Evolutionary conservation across 177 flowering plant genomes (phyloP).

Genomic region (Vitis hybrid): DNA sequence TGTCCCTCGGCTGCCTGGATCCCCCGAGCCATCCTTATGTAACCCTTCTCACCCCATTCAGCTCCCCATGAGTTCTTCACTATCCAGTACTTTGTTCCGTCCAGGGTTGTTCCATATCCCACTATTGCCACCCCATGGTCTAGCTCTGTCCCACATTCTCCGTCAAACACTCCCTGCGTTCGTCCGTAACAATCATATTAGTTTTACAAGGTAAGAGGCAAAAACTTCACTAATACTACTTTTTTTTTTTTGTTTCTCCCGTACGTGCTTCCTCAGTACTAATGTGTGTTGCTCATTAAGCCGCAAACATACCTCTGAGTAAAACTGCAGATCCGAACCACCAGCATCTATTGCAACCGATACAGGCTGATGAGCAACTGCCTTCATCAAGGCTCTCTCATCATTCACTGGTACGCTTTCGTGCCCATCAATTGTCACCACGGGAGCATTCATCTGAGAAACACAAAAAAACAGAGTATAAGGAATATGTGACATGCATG

Average conservation of each 20-base stretch:
- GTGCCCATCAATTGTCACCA: slow-evolving; percentile 41
- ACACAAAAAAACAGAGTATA: neutral
- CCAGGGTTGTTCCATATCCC: slow-evolving; percentile 29
- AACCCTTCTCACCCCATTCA: slow-evolving; percentile 44
- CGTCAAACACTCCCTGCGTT: slow-evolving; percentile 35
- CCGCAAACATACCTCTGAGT: slow-evolving; percentile 34
- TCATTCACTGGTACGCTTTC: slow-evolving; percentile 42
- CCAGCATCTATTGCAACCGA: slow-evolving; percentile 49
- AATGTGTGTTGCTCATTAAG: neutral
- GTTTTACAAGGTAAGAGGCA: too few species aligned
- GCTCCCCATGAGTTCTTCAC: slow-evolving; percentile 46
- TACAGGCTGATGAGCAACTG: slow-evolving; percentile 50
- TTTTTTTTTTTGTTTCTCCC: neutral
- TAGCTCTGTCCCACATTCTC: slow-evolving; percentile 38
- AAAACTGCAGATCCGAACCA: slow-evolving; percentile 42
- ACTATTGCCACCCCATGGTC: slow-evolving; percentile 42
- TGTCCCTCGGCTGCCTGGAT: slow-evolving; percentile 21
- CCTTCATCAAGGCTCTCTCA: slow-evolving; percentile 45
- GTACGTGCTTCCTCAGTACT: too few species aligned
- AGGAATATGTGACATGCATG: too few species aligned
- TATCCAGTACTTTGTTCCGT: slow-evolving; percentile 36
- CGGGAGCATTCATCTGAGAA: slow-evolving; percentile 29
- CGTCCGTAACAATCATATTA: too few species aligned
- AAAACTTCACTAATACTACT: neutral
- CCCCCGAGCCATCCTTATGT: slow-evolving; percentile 35